phyloP scores from a whole-genome alignment of 1,284 basidiomycete genomes.

The Sporisorium exsertum region DNA sequence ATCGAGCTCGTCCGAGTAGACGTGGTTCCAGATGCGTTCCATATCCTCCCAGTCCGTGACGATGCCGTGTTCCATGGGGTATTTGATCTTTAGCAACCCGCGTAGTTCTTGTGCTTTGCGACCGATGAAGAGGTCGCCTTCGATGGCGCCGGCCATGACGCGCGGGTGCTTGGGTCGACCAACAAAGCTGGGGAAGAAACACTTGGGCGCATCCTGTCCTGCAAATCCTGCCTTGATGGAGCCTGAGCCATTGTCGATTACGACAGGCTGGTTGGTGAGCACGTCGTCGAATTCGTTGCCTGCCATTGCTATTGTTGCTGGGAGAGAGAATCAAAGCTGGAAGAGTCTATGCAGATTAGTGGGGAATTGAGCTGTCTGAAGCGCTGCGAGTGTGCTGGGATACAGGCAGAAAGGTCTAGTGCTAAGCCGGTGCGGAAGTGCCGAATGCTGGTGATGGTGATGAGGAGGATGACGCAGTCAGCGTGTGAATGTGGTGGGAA shows the following conservation, averaged over 20 bases:
- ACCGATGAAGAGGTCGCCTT: conserved; percentile 69
- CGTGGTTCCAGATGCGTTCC: conserved; percentile 68
- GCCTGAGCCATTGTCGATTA: conserved; percentile 69
- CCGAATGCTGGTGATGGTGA: not conserved
- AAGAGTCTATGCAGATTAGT: not conserved
- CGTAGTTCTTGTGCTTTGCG: conserved; percentile 66
- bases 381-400: not conserved
- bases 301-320: conserved; percentile 23
- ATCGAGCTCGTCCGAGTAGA: conserved; percentile 67
- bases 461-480: not conserved
- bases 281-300: conserved; percentile 67
- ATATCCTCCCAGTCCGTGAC: conserved; percentile 69
- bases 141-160: conserved; percentile 68
- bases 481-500: conserved; percentile 1
- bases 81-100: conserved; percentile 65
- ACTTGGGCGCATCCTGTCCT: conserved; percentile 67
- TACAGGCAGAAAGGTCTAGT: not conserved
- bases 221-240: conserved; percentile 69
- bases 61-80: conserved; percentile 69
- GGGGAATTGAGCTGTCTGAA: not conserved
- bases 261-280: conserved; percentile 69
- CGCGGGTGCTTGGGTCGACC: conserved; percentile 67
- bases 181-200: conserved; percentile 67
- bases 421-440: not conserved
- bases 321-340: not conserved